Base-by-base conservation (phyloP, 192 early-diverging fungal species). In the Rhizoclosmatium sp. region DNA sequence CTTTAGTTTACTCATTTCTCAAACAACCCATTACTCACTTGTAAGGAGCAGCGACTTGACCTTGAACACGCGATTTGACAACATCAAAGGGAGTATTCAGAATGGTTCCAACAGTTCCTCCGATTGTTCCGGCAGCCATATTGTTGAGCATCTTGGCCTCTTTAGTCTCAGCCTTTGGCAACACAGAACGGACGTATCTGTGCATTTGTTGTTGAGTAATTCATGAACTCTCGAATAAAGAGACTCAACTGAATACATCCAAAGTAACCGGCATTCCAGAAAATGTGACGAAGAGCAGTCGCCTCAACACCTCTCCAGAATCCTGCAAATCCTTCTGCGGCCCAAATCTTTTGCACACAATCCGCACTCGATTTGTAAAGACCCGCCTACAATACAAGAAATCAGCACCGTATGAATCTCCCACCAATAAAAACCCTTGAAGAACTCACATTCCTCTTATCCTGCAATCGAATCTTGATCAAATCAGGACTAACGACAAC, bases 181-280 rank as follows among this genome's bases (percentile, higher is more conserved):
- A 80, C 21, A 86, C 51, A 59, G 82, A 85, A 71, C 91, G 92
- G 70, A 97, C 75, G 65, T 76, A 76, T 66, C 64, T 76, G 64
- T 9, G 31, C 0, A 31, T 31, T 31, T 31, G 31, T 31, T 31
- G 31, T 31, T 31, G 31, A 31, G 31, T 61, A 23, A 41, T 19
- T 42, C 31, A 12, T 3, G 58, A 58, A 23, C 14, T 44, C 9
- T 44, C 19, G 69, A 41, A 19, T 62, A 49, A 12, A 9, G 23
- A 21, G 40, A 78, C 69, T 59, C 47, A 74, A 80, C 75, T 80
- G 68, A 71, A 88, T 88, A 75, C 77, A 75, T 66, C 95, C 95
- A 91, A 98, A 98, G 90, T 96, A 98, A 65, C 95, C 97, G 81
- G 95, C 95, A 85, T 99, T 99, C 97, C 97, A 99, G 69, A 92